A percentile compares a stretch with the other conserved stretches of the same genome.
These are phyloP conservation scores for Aspergillus wentii DNA, from an alignment of 495 filamentous ascomycete genomes.

Conservation along the genomic window DNA sequence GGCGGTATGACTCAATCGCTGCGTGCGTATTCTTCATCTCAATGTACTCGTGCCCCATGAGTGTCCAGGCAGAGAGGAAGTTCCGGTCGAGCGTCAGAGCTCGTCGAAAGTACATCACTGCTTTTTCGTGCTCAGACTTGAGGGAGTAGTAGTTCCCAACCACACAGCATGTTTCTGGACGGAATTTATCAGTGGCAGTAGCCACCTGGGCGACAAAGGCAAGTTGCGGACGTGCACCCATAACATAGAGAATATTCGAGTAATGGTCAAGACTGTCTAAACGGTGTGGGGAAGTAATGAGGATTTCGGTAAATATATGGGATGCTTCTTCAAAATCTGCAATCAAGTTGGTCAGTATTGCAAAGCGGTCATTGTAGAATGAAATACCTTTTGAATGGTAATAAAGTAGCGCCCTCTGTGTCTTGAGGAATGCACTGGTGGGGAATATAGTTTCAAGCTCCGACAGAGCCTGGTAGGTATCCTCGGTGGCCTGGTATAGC, in stretches of 20 bases:
- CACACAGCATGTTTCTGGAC: slow-evolving; percentile 94
- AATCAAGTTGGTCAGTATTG: slow-evolving; percentile 6
- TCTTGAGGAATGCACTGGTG: slow-evolving; percentile 78
- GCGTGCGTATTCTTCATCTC: slow-evolving; percentile 99
- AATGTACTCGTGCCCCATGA: slow-evolving; percentile 99
- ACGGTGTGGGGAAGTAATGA: slow-evolving; percentile 77
- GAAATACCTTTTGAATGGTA: slow-evolving; percentile 76
- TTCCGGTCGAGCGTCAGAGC: slow-evolving; percentile 90
- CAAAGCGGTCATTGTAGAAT: not conserved
- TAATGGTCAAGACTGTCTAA: slow-evolving; percentile 91
- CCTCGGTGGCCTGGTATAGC: slow-evolving; percentile 76
- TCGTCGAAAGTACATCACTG: slow-evolving; percentile 94
- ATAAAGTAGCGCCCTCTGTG: slow-evolving; percentile 78
- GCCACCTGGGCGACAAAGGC: slow-evolving; percentile 90
- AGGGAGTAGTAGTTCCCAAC: slow-evolving; percentile 97
- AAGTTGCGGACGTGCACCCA: slow-evolving; percentile 78
- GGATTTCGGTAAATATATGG: slow-evolving; percentile 74
- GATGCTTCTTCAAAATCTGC: slow-evolving; percentile 80
- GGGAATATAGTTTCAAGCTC: slow-evolving; percentile 83
- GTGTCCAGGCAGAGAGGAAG: slow-evolving; percentile 92
- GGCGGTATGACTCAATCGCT: slow-evolving; percentile 93
- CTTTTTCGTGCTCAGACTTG: slow-evolving; percentile 93
- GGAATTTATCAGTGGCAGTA: slow-evolving; percentile 86
- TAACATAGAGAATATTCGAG: slow-evolving; percentile 94
- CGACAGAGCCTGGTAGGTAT: slow-evolving; percentile 62